Evolutionary conservation across 1,284 basidiomycete genomes (phyloP), one percentile per base, ranked within the genome.

Genomic region (Rhodotorula sp.): DNA sequence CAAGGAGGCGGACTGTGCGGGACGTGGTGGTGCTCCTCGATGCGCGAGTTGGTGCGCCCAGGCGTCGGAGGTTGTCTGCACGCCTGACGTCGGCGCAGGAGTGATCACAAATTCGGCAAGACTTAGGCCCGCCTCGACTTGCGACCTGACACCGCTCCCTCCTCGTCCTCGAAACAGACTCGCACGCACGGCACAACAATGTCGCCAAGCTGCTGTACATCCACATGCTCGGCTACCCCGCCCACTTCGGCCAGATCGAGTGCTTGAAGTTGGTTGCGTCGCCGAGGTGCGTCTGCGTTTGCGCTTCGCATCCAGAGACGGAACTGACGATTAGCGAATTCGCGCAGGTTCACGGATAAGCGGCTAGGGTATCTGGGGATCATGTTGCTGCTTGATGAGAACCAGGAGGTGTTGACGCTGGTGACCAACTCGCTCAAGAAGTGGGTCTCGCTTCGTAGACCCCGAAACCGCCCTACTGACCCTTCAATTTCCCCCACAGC

Each of bases 241-340:
- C 96, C 40, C 96, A 99, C 81, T 99, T 98, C 79, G 96, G 96
- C 60, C 96, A 99, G 84, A 98, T 99, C 80, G 96, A 99, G 84
- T 99, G 96, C 82, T 85, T 99, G 75, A 99, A 99, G 82, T 88
- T 99, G 62, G 96, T 99, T 55, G 96, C 96, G n/a, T 93, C 92
- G 76, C 93, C 96, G 20, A 85, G 94, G 65, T 75, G 34, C 53
- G 71, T 46, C 16, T 13, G 3, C 40, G 40, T 22, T 15, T 24
- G 31, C 13, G 16, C 20, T 4, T 22, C 24, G 10, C 24, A 6
- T 10, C 6, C 15, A n/a, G 22, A 10, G 24, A 28, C 31, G 26
- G 10, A 13, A 24, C 48, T n/a, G n/a, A n/a, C 9, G 22, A 24
- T 22, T 55, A 37, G 18, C 22, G 22, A 46, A 9, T 48, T 53